Evolutionary conservation across 495 filamentous ascomycete genomes (phyloP).

Genomic region (Penicillium argentinense): DNA sequence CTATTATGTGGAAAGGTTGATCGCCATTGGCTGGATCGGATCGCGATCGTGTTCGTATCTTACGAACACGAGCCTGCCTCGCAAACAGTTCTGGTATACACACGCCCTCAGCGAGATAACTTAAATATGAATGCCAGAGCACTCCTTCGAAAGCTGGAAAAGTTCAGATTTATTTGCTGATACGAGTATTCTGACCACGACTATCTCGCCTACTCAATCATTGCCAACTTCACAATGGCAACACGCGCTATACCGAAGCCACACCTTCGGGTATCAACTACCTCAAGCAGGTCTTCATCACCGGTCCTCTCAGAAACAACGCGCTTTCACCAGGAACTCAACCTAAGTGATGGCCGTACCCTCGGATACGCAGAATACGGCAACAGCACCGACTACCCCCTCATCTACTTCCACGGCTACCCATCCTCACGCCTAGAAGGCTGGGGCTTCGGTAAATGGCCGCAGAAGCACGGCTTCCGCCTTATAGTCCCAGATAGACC

Average conservation of each 20-base stretch:
- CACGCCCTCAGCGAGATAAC: not conserved
- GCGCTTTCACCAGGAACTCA: not conserved
- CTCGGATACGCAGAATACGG: conserved; percentile 45
- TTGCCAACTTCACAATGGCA: too few species aligned
- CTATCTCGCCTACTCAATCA: too few species aligned
- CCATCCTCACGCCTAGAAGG: conserved; percentile 45
- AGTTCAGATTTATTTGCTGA: too few species aligned
- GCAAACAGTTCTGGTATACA: not conserved
- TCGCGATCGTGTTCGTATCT: conserved; percentile 7
- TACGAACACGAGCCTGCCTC: conserved; percentile 1
- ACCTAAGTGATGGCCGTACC: conserved; percentile 29
- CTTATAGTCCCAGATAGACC: conserved; percentile 44
- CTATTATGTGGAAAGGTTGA: too few species aligned
- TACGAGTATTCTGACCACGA: too few species aligned
- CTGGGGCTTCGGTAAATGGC: conserved; percentile 21
- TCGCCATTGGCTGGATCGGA: not conserved
- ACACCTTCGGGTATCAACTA: too few species aligned
- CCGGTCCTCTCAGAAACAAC: not conserved
- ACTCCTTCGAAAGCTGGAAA: too few species aligned
- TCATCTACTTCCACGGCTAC: conserved; percentile 47
- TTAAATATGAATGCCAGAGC: too few species aligned
- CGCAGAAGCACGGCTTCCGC: conserved; percentile 28
- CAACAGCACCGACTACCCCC: conserved; percentile 21
- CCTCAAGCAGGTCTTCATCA: too few species aligned
- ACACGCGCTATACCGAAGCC: too few species aligned